These are phyloP conservation scores for Epipyxis sp. DNA, from an alignment of 108 stramenopile species.

Conservation along the genomic window DNA sequence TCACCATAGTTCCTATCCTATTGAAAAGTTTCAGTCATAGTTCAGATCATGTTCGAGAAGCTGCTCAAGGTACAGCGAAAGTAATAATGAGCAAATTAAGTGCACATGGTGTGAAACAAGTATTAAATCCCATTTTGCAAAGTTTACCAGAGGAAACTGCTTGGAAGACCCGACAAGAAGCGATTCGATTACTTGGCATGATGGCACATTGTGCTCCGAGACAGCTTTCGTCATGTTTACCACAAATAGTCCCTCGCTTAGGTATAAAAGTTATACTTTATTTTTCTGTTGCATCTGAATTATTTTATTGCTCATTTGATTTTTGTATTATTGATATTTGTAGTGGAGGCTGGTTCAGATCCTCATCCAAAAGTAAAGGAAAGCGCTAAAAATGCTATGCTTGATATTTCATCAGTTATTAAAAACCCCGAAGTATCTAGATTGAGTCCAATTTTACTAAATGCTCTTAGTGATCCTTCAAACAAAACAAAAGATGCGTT, in stretches of 20 bases:
- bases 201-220: slow-evolving; percentile 97
- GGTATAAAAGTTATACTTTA: no score
- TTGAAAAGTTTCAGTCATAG: slow-evolving; percentile 86
- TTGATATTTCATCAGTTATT: slow-evolving; percentile 90
- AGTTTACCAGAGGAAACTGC: slow-evolving; percentile 65
- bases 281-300: slow-evolving; percentile 38
- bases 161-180: slow-evolving; percentile 93
- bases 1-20: slow-evolving; percentile 87
- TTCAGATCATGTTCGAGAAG: slow-evolving; percentile 82
- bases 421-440: slow-evolving; percentile 91
- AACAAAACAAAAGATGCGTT: slow-evolving; percentile 60
- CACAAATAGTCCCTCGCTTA: slow-evolving; percentile 93
- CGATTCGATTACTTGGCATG: slow-evolving; percentile 89
- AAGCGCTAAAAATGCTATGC: slow-evolving; percentile 79
- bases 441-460: slow-evolving; percentile 68
- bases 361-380: slow-evolving; percentile 94
- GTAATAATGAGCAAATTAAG: slow-evolving; percentile 94
- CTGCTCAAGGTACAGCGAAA: slow-evolving; percentile 74
- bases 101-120: slow-evolving; percentile 90
- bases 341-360: slow-evolving; percentile 80
- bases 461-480: slow-evolving; percentile 86
- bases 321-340: no score
- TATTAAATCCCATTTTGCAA: slow-evolving; percentile 77
- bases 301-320: no score
- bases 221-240: slow-evolving; percentile 89